Evolutionary conservation across 2,329 filamentous ascomycete genomes (phyloP), one percentile per base, ranked within the genome.

Genomic region (Lasiodiplodia sp.): DNA sequence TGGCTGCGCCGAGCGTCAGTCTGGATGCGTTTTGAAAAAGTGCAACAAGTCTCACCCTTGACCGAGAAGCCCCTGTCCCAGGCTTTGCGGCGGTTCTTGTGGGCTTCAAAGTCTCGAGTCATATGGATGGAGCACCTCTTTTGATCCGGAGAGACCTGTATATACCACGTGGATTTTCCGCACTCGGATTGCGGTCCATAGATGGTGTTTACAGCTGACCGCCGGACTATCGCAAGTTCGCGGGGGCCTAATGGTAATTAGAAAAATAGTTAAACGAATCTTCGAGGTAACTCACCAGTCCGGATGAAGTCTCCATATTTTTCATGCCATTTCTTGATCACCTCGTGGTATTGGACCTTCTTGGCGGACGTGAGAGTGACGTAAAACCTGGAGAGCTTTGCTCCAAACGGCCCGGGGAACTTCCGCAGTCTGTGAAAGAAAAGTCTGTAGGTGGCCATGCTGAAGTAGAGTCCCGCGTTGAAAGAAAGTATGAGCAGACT

Each of bases 361-460:
- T 70, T 72, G 8, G 74, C 51, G 1, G 73, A 73, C 60, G 72
- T 69, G 18, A 70, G 52, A 58, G 80, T 69, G 40, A 78, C 76
- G 73, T 81, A 81, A 3, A 81, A 72, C 62, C 83, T 82, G 18
- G 76, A 77, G 21, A 81, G 69, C 2, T 77, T 74, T 23, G 78
- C 78, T 11, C 72, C 71, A 56, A 76, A 76, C 1, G 82, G 82
- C 0, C 82, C 81, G 1, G 75, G 76, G 49, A 83, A 81, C 70
- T 75, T 75, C 60, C 72, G 74, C 12, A 82, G 73, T 3, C 78
- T 78, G 66, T 83, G 82, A 69, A 82, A 82, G 66, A 80, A 77
- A 2, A 75, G 67, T 18, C 82, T 76, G 71, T 84, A 81, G n/a
- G 79, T 66, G 8, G 75, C 28, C 21, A 82, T 80, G 69, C 80